Percentiles rank a stretch among this genome's conserved stretches.
phyloP scores from a whole-genome alignment of 768 basidiomycete species.

The Boletus eberwhitei region DNA sequence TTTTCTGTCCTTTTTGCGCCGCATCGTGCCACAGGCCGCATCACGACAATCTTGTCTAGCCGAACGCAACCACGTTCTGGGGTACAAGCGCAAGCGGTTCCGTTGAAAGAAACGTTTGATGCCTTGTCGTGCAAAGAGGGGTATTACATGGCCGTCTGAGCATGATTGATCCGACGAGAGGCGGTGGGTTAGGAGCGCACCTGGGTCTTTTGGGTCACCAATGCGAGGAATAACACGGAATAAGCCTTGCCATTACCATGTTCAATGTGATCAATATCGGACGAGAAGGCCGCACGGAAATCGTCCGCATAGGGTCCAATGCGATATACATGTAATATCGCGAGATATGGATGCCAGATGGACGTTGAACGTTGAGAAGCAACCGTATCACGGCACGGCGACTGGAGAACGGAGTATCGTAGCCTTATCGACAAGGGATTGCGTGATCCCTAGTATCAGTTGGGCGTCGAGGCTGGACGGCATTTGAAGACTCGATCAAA shows the following conservation, averaged over 20 bases:
- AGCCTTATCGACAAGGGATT: constrained; percentile 14
- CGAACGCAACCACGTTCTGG: constrained; percentile 25
- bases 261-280: not conserved
- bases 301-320: constrained; percentile 21
- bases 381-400: constrained; percentile 3
- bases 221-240: not conserved
- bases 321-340: constrained; percentile 14
- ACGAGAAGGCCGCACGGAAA: constrained; percentile 15
- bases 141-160: not conserved
- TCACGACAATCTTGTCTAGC: constrained; percentile 5
- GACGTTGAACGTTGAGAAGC: not conserved
- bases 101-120: constrained; percentile 4
- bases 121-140: not conserved
- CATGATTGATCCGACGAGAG: constrained; percentile 11
- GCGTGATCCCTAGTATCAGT: constrained; percentile 7
- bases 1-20: not conserved
- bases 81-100: constrained; percentile 23
- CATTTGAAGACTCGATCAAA: constrained; percentile 7
- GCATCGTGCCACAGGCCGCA: not conserved
- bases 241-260: not conserved
- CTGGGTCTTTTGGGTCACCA: not conserved
- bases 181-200: not conserved
- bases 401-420: constrained; percentile 7
- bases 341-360: constrained; percentile 15
- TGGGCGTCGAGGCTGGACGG: not conserved